A percentile compares a stretch with the other conserved stretches of the same genome.
Conservation (phyloP, 192 early-diverging fungal genomes). For the Allomyces javanicus region DNA sequence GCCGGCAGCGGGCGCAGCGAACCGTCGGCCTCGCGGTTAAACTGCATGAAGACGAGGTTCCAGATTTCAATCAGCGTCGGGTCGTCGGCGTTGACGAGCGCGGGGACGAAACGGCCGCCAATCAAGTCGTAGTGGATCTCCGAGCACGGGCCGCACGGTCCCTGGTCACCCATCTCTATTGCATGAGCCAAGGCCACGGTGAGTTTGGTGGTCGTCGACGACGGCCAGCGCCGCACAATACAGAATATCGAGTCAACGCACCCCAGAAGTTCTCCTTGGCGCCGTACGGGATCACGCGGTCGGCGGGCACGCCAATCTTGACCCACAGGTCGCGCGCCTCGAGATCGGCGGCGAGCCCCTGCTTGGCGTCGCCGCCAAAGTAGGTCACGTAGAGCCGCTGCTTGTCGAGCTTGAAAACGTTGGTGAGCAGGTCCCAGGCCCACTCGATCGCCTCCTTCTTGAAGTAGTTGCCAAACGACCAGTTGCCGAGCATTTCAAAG, state of each 20-base stretch:
- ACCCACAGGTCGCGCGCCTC: slow-evolving; percentile 87
- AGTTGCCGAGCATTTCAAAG: slow-evolving; percentile 99
- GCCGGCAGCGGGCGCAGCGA: slow-evolving; percentile 70
- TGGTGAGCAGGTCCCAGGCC: slow-evolving; percentile 83
- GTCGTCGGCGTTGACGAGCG: slow-evolving; percentile 90
- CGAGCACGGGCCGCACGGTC: slow-evolving; percentile 93
- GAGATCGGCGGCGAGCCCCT: slow-evolving; percentile 61
- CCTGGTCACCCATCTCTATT: slow-evolving; percentile 86
- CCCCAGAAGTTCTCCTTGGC: slow-evolving; percentile 97
- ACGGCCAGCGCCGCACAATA: neutral
- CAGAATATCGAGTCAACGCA: slow-evolving; percentile 12
- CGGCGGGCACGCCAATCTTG: slow-evolving; percentile 62
- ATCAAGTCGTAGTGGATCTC: slow-evolving; percentile 98
- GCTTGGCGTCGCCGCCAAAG: slow-evolving; percentile 72
- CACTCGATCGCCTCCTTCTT: slow-evolving; percentile 83
- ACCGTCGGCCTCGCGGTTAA: slow-evolving; percentile 86
- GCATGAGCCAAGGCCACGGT: neutral
- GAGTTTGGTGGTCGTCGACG: neutral
- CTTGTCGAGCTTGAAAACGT: slow-evolving; percentile 56
- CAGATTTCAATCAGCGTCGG: slow-evolving; percentile 96
- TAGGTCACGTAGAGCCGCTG: slow-evolving; percentile 92
- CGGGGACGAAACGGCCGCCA: slow-evolving; percentile 70
- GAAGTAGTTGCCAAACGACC: slow-evolving; percentile 99
- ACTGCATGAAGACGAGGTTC: slow-evolving; percentile 99
- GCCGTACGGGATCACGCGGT: slow-evolving; percentile 68